Base-by-base conservation (phyloP, 78 protist species). In the Planoprotostelium fungivorum region DNA sequence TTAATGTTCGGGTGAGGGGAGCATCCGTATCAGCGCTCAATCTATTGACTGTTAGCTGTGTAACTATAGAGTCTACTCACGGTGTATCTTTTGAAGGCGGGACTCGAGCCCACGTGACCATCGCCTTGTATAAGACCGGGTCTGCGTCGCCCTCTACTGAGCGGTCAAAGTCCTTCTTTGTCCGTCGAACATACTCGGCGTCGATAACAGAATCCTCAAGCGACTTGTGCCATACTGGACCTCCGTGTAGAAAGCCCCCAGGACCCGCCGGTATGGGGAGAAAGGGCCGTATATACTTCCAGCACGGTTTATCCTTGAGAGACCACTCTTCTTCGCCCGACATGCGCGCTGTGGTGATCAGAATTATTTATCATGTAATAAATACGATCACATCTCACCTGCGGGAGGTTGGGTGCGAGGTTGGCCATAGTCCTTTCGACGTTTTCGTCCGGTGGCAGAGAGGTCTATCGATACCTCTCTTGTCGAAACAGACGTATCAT, bases 211-310 rank as follows among this genome's bases (percentile, higher is more conserved):
- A 51, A 51, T 51, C 73, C 73, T 51, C 73, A 51, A 51, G 73
- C 73, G 73, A 51, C 73, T 51, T 51, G 73, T 51, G 73, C 73
- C 73, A 51, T 51, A 51, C 73, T 51, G 73, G 73, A 51, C 73
- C 73, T 51, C 73, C 73, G 73, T 51, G 73, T 51, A 51, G 73
- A 51, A 51, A 51, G 73, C 73, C 73, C 73, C 73, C 73, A 51
- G 73, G 73, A 51, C 73, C 73, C 73, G 73, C 73, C 73, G 73
- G 73, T 51, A 51, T 51, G 73, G 73, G 73, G 73, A 51, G 73
- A 51, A 51, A 51, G 73, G 73, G 73, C 73, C 73, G 73, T 51
- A 51, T 51, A 51, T 51, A 51, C 73, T 51, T 51, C 73, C 73
- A 51, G 73, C 73, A 51, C 73, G 73, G 73, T 51, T 51, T 51